Conservation (phyloP, 2,329 filamentous ascomycete species). For the Diplodia sapinea region DNA sequence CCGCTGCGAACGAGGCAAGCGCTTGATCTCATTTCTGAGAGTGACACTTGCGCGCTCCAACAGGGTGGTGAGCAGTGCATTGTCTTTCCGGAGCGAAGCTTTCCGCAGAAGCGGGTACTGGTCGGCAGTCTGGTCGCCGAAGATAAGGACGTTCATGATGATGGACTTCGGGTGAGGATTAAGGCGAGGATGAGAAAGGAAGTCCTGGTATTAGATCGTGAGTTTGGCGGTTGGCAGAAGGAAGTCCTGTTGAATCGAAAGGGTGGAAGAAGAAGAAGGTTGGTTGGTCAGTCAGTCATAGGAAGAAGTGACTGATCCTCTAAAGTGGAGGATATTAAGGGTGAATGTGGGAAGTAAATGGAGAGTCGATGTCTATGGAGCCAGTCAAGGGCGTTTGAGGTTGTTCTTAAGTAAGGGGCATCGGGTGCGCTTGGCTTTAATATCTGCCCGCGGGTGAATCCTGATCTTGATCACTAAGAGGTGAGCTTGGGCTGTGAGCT, state of each 20-base stretch:
- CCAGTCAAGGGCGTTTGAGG: conserved; percentile 28
- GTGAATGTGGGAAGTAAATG: conserved; percentile 16
- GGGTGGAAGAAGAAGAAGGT: conserved; percentile 21
- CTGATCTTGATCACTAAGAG: conserved; percentile 27
- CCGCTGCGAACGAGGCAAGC: conserved; percentile 63
- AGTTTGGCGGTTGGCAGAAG: not conserved
- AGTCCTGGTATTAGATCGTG: conserved; percentile 16
- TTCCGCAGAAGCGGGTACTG: conserved; percentile 66
- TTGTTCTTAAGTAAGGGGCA: conserved; percentile 32
- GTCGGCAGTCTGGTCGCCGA: conserved; percentile 74
- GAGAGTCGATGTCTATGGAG: conserved; percentile 21
- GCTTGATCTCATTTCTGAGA: conserved; percentile 65
- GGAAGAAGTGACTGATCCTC: conserved; percentile 23
- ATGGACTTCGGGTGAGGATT: conserved; percentile 31
- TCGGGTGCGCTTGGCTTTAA: conserved; percentile 41
- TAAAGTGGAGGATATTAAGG: conserved; percentile 27
- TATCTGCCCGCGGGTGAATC: conserved; percentile 44
- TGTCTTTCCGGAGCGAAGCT: conserved; percentile 55
- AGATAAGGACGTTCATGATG: conserved; percentile 63
- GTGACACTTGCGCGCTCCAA: conserved; percentile 64
- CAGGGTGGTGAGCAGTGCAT: conserved; percentile 67
- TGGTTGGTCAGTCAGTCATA: conserved; percentile 31
- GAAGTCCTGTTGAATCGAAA: not conserved
- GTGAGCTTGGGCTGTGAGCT: conserved; percentile 26
- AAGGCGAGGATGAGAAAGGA: conserved; percentile 12